These are phyloP conservation scores for Anethum foeniculum DNA, from an alignment of 140 eudicot genomes.

Conservation along the genomic window DNA sequence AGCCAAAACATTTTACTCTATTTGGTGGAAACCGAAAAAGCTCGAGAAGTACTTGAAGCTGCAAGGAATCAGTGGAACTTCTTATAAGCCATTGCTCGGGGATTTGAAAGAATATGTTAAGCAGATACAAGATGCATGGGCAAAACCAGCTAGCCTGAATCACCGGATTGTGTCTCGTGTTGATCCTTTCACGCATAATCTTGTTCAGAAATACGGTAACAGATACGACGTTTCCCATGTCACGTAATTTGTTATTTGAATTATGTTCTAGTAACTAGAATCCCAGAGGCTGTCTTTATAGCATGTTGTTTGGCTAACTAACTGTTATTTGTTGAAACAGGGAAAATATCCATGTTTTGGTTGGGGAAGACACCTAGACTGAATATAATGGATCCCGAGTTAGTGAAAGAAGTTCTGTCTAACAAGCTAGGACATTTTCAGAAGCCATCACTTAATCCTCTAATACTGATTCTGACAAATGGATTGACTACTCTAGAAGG, in stretches of 20 bases:
- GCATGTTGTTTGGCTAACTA: background rate
- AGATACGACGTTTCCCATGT: background rate
- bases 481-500: conserved; percentile 39
- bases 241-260: background rate
- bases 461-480: conserved; percentile 28
- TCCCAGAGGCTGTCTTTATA: background rate
- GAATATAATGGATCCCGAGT: conserved; percentile 25
- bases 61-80: conserved; percentile 53
- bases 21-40: conserved; percentile 50
- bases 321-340: conserved; percentile 6
- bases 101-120: conserved; percentile 39
- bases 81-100: conserved; percentile 39
- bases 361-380: conserved; percentile 27
- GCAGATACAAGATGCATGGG: conserved; percentile 40
- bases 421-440: conserved; percentile 38
- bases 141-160: conserved; percentile 32
- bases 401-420: conserved; percentile 37
- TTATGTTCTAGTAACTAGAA: background rate
- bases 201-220: conserved; percentile 12
- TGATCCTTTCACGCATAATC: conserved; percentile 15
- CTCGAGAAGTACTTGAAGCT: conserved; percentile 35
- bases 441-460: conserved; percentile 29
- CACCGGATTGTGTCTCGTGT: conserved; percentile 41
- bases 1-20: conserved; percentile 13
- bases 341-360: conserved; percentile 30